A percentile compares a stretch with the other conserved stretches of the same genome.
phyloP scores from a whole-genome alignment of 768 basidiomycete genomes.

The Hericium alpestre region DNA sequence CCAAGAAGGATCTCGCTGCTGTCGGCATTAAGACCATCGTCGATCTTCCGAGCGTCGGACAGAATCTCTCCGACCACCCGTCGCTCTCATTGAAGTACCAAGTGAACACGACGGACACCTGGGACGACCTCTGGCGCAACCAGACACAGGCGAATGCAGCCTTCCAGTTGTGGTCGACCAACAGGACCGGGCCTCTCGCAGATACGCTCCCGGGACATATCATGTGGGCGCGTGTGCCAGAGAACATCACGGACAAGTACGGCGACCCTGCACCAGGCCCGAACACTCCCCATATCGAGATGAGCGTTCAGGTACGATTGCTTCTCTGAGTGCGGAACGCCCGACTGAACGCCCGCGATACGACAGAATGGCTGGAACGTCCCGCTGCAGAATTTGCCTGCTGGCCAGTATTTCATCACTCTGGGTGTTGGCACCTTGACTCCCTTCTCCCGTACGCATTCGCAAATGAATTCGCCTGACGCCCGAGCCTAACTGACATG shows the following conservation, averaged over 20 bases:
- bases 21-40: background rate
- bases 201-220: background rate
- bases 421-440: constrained; percentile 1
- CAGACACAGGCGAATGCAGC: background rate
- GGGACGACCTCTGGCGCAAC: background rate
- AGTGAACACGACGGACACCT: constrained; percentile 2
- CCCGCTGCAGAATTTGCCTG: background rate
- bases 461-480: background rate
- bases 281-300: constrained; percentile 7
- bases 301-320: constrained; percentile 2
- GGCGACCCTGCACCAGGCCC: constrained; percentile 10
- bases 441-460: constrained; percentile 6
- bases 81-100: background rate
- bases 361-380: constrained; percentile 1
- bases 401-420: constrained; percentile 3
- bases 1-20: background rate
- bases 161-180: background rate
- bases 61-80: background rate
- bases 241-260: constrained; percentile 5
- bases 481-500: background rate
- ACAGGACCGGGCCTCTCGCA: background rate
- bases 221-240: constrained; percentile 3
- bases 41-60: background rate
- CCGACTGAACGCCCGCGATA: background rate
- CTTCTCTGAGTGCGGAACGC: background rate